These are phyloP conservation scores for Yamadazyma buinensis DNA, from an alignment of 1,139 yeast species.

Conservation along the genomic window DNA sequence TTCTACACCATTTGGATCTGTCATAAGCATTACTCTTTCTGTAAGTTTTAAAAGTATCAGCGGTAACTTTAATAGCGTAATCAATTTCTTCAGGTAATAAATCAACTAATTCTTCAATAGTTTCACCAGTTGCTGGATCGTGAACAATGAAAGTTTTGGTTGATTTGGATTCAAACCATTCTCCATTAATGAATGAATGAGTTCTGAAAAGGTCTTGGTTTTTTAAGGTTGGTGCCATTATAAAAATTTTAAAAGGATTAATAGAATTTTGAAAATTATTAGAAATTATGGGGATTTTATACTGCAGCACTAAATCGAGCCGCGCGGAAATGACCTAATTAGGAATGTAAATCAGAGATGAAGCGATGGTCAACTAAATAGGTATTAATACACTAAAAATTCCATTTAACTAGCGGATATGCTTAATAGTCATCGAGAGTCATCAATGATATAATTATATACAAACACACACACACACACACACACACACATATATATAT, in stretches of 20 bases:
- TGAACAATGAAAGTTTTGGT: slow-evolving; percentile 57
- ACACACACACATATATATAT: too few relatives aligned
- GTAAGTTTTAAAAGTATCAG: slow-evolving; percentile 55
- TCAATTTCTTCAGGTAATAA: slow-evolving; percentile 53
- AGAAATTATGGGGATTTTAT: not conserved
- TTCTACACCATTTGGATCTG: slow-evolving; percentile 63
- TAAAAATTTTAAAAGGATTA: not conserved
- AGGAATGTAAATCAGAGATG: slow-evolving; percentile 2
- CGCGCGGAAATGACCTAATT: slow-evolving; percentile 7
- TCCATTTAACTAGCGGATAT: too few relatives aligned
- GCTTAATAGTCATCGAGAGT: too few relatives aligned
- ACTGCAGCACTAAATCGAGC: slow-evolving; percentile 1
- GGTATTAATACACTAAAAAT: too few relatives aligned
- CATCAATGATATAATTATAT: too few relatives aligned
- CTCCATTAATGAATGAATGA: slow-evolving; percentile 65
- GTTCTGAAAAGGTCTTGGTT: slow-evolving; percentile 55
- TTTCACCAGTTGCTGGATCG: slow-evolving; percentile 71
- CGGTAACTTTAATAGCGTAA: slow-evolving; percentile 59
- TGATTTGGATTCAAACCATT: slow-evolving; percentile 56
- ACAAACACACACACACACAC: too few relatives aligned
- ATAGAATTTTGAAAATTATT: not conserved
- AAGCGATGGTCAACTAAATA: too few relatives aligned
- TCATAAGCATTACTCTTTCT: slow-evolving; percentile 60
- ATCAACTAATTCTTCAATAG: slow-evolving; percentile 55
- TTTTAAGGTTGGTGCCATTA: slow-evolving; percentile 25